These are phyloP conservation scores for Phyllosticta capitalensis DNA, from an alignment of 2,329 filamentous ascomycete genomes.

Conservation along the genomic window DNA sequence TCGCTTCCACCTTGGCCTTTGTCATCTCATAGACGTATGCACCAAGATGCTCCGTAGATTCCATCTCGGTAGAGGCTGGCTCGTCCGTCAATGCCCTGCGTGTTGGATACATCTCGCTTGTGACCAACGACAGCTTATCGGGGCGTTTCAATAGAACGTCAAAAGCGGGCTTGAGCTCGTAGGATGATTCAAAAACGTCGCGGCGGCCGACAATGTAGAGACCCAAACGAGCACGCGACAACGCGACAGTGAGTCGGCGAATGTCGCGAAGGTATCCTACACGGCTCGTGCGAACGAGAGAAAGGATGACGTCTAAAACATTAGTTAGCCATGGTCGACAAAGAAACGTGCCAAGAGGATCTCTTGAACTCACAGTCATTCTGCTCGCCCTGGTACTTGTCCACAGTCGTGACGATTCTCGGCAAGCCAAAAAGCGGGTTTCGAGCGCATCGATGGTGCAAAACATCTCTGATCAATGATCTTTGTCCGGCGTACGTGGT, in stretches of 20 bases:
- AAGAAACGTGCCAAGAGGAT: background rate
- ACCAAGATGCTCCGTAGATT: constrained; percentile 84
- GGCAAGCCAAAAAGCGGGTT: constrained; percentile 83
- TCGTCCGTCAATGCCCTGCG: constrained; percentile 42
- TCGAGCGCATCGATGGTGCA: constrained; percentile 71
- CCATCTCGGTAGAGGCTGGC: constrained; percentile 63
- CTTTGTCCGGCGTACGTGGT: constrained; percentile 90
- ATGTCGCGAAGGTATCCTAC: constrained; percentile 92
- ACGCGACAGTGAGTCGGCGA: constrained; percentile 83
- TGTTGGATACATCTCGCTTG: constrained; percentile 77
- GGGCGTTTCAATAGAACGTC: constrained; percentile 65
- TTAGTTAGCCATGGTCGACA: background rate
- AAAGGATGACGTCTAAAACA: constrained; percentile 83
- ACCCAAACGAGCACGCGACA: constrained; percentile 84
- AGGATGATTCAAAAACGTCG: constrained; percentile 78
- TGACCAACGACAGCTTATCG: constrained; percentile 71
- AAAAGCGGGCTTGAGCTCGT: constrained; percentile 81
- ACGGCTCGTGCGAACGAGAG: constrained; percentile 75
- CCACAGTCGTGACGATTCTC: constrained; percentile 83
- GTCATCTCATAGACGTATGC: constrained; percentile 98
- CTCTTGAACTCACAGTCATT: constrained; percentile 74
- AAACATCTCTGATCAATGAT: constrained; percentile 78
- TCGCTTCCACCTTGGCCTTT: constrained; percentile 53
- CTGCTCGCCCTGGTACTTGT: constrained; percentile 98
- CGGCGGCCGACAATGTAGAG: constrained; percentile 86